Percentiles rank a stretch among this genome's conserved stretches.
These are phyloP conservation scores for Ascobolus immersus DNA, from an alignment of 495 filamentous ascomycete species.

Conservation along the genomic window DNA sequence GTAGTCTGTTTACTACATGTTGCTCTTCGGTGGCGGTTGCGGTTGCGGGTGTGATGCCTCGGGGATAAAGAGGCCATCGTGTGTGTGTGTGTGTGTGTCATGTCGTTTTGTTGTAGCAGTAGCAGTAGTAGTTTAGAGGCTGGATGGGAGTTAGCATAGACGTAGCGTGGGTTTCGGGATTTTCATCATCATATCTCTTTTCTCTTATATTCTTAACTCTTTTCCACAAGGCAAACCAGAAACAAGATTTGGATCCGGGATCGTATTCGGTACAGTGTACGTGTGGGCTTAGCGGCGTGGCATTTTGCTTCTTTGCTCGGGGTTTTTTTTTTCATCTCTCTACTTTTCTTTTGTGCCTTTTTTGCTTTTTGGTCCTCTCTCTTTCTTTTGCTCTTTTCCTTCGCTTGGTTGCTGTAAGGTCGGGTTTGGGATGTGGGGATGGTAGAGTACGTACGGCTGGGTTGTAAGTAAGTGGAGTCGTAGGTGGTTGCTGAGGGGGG, in stretches of 20 bases:
- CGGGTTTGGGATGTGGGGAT: constrained; percentile 2
- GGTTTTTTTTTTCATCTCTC: neutral
- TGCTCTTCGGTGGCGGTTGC: constrained; percentile 1
- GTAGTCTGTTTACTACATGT: constrained; percentile 6
- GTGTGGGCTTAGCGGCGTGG: neutral
- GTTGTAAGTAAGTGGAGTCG: neutral
- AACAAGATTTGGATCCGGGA: neutral
- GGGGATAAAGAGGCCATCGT: constrained; percentile 1
- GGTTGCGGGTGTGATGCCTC: constrained; percentile 1
- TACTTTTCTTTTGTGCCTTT: neutral
- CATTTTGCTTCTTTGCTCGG: neutral
- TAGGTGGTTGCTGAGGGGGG: neutral
- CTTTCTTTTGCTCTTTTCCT: constrained; percentile 4
- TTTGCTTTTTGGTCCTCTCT: constrained; percentile 2
- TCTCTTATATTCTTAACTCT: constrained; percentile 2
- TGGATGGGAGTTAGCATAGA: constrained; percentile 3
- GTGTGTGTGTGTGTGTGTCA: constrained; percentile 1
- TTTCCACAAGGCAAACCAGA: neutral
- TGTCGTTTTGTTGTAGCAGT: neutral
- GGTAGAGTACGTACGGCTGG: neutral
- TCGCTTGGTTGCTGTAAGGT: neutral
- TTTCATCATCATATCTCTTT: constrained; percentile 3
- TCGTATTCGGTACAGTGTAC: neutral
- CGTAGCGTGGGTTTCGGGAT: constrained; percentile 7
- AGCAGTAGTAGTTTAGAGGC: constrained; percentile 5